Evolutionary conservation across 2,329 filamentous ascomycete genomes (phyloP).

Genomic region (Talaromyces sp.): DNA sequence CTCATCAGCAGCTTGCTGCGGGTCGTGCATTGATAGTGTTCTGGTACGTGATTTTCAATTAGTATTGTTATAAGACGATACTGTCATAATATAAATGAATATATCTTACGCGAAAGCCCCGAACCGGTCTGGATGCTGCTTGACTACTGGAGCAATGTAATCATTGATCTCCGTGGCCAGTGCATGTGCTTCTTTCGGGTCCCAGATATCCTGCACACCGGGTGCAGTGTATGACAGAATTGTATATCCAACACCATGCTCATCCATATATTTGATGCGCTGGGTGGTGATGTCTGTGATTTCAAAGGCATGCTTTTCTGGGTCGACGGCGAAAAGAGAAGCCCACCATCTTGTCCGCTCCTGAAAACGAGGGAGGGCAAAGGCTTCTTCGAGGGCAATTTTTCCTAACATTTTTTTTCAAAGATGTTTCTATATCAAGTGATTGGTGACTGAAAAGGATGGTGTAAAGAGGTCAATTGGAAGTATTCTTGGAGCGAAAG

Average conservation of each 20-base stretch:
- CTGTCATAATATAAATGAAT: not conserved
- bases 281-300: slow-evolving; percentile 7
- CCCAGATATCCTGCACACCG: slow-evolving; percentile 20
- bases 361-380: slow-evolving; percentile 9
- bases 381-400: slow-evolving; percentile 11
- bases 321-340: slow-evolving; percentile 13
- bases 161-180: slow-evolving; percentile 22
- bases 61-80: not conserved
- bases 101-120: slow-evolving; percentile 10
- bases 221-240: slow-evolving; percentile 23
- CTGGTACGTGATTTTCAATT: not conserved
- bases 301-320: slow-evolving; percentile 17
- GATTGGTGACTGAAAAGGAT: not conserved
- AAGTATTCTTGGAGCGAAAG: not conserved
- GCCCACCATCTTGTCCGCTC: slow-evolving; percentile 11
- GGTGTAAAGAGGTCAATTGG: not conserved
- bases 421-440: not conserved
- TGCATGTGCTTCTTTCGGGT: slow-evolving; percentile 19
- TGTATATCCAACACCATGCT: slow-evolving; percentile 22
- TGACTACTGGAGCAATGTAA: slow-evolving; percentile 18
- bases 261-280: slow-evolving; percentile 12
- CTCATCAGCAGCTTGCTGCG: slow-evolving; percentile 18
- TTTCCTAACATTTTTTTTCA: slow-evolving; percentile 9
- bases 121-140: slow-evolving; percentile 11
- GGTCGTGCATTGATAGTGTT: slow-evolving; percentile 18